Base-by-base conservation (phyloP, 768 basidiomycete species). In the Candolleomyces eurysporus region DNA sequence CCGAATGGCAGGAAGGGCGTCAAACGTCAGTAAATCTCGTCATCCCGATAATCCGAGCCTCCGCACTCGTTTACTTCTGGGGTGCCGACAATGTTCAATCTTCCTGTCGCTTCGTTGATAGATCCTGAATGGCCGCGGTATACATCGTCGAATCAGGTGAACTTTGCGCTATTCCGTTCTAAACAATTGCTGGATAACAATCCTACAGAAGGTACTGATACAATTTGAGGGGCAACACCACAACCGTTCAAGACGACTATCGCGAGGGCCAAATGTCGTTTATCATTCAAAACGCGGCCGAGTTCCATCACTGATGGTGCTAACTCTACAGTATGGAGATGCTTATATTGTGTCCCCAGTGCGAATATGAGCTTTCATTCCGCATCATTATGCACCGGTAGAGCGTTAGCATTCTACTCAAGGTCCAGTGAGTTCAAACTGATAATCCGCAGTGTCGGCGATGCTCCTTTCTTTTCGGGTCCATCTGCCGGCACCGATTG, bases 1-100 rank as follows among this genome's bases (percentile, higher is more conserved):
- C 78, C 77, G 7, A 79, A 79, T 61, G 78, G 78, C 52, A 70
- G 71, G 4, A 68, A 64, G 22, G 77, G 78, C 16, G 50, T 53
- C 42, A 21, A 67, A 59, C 75, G 77, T 77, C 59, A 43, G 73
- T 69, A 26, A 1, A 22, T 21, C 50, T 59, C 36, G 36, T 36
- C 5, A 36, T 36, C 11, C 36, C 36, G 11, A 36, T 48, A 30
- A 26, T 26, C 49, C 30, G 31, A 17, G 17, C 46, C 8, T 9
- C 7, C 13, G 56, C 16, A 22, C 17, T 42, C 51, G 36, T 48
- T 55, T 31, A 2, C 21, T 22, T n/a, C 5, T 26, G 16, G 16
- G 42, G 56, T 4, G 5, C 39, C 5, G 16, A 36, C 49, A 32
- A 32, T 50, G 40, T 42, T 43, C 30, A 51, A 31, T 55, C 5